Conservation (phyloP, 495 filamentous ascomycete species). For the Aspergillus baeticus region DNA sequence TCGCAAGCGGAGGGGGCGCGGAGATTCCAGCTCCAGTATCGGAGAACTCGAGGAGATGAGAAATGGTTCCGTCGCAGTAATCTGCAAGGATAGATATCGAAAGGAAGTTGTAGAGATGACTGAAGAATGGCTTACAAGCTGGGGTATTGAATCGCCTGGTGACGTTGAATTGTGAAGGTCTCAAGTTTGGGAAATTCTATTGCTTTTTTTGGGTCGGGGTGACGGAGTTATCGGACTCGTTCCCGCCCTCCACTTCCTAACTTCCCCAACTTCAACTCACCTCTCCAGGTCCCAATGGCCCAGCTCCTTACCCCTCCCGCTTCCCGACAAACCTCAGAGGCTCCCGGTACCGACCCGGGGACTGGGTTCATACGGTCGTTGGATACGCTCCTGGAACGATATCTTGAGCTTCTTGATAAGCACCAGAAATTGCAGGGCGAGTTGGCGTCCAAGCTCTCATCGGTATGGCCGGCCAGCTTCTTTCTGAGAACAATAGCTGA, state of each 20-base stretch:
- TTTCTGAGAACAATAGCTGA: constrained; percentile 15
- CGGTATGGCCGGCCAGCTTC: constrained; percentile 35
- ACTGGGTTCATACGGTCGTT: constrained; percentile 41
- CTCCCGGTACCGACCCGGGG: constrained; percentile 22
- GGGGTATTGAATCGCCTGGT: background rate
- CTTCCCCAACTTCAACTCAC: constrained; percentile 5
- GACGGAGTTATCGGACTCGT: constrained; percentile 44
- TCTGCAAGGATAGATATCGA: background rate
- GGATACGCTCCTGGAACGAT: constrained; percentile 66
- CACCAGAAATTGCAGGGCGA: constrained; percentile 61
- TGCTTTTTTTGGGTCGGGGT: constrained; percentile 30
- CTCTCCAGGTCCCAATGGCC: constrained; percentile 25
- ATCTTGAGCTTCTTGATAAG: constrained; percentile 66
- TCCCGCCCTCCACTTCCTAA: constrained; percentile 18
- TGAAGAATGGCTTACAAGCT: constrained; percentile 3
- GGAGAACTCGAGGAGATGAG: background rate
- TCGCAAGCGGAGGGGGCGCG: constrained; percentile 20
- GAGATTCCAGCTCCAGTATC: background rate
- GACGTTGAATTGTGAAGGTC: background rate
- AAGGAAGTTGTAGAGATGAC: background rate
- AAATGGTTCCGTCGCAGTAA: background rate
- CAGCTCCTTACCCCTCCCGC: constrained; percentile 39
- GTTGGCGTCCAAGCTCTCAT: constrained; percentile 55
- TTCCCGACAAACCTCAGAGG: constrained; percentile 33
- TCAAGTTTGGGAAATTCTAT: constrained; percentile 40